These are phyloP conservation scores for Pseudomonodictys pantanalensis DNA, from an alignment of 495 filamentous ascomycete species.

Conservation along the genomic window DNA sequence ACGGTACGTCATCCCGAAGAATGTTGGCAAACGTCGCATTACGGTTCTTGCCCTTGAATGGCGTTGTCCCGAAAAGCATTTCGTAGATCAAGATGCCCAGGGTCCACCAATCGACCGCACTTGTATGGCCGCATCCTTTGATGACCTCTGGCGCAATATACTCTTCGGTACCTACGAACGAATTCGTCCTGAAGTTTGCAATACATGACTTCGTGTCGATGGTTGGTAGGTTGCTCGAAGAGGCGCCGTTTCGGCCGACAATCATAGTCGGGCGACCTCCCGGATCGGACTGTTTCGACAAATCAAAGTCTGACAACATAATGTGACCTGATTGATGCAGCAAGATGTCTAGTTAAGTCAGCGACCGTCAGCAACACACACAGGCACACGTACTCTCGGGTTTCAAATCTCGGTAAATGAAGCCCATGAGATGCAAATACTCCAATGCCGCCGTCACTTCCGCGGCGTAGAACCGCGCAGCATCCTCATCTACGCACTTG, in stretches of 20 bases:
- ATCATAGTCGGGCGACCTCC: slow-evolving; percentile 98
- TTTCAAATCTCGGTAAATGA: slow-evolving; percentile 97
- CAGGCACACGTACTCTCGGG: slow-evolving; percentile 73
- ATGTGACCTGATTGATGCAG: slow-evolving; percentile 98
- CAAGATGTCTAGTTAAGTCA: slow-evolving; percentile 70
- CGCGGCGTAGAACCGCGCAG: slow-evolving; percentile 94
- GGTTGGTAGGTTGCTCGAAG: slow-evolving; percentile 77
- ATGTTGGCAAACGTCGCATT: slow-evolving; percentile 99
- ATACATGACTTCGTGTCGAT: slow-evolving; percentile 99
- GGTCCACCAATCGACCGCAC: slow-evolving; percentile 99
- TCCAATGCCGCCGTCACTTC: slow-evolving; percentile 97
- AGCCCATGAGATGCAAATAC: slow-evolving; percentile 98
- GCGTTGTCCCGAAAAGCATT: slow-evolving; percentile 98
- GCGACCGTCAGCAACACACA: slow-evolving; percentile 10
- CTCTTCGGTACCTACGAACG: slow-evolving; percentile 96
- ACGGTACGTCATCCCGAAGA: slow-evolving; percentile 86
- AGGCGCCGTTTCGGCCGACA: slow-evolving; percentile 77
- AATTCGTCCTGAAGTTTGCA: slow-evolving; percentile 96
- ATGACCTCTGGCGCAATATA: slow-evolving; percentile 99
- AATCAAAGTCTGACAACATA: slow-evolving; percentile 98
- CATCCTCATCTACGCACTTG: slow-evolving; percentile 95
- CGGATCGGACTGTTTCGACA: slow-evolving; percentile 95
- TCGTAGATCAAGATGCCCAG: slow-evolving; percentile 95
- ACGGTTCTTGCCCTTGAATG: slow-evolving; percentile 98
- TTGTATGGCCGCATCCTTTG: slow-evolving; percentile 96